These are phyloP conservation scores for Trichocladium antarcticum DNA, from an alignment of 495 filamentous ascomycete genomes.

Conservation along the genomic window DNA sequence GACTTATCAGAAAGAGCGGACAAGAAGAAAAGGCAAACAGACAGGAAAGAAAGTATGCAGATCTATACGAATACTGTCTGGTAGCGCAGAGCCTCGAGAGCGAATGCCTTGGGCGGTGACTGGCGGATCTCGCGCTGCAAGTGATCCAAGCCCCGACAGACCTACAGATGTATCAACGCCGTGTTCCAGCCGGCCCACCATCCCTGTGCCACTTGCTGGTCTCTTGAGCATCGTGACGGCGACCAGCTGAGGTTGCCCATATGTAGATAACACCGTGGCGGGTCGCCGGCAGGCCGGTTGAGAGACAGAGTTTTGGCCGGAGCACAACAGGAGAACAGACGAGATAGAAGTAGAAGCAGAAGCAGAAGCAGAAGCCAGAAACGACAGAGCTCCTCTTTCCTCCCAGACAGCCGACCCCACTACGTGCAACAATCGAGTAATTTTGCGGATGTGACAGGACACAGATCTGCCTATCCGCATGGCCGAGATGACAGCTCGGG, in stretches of 20 bases:
- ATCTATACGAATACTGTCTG: background rate
- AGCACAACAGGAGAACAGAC: background rate
- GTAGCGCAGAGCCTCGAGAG: background rate
- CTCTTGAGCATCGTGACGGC: too few species aligned
- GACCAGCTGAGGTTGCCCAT: too few species aligned
- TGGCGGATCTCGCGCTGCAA: constrained; percentile 2
- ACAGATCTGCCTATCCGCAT: too few species aligned
- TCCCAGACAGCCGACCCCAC: too few species aligned
- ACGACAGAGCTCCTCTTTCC: too few species aligned
- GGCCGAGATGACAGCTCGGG: background rate
- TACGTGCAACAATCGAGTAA: too few species aligned
- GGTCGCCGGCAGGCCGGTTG: too few species aligned
- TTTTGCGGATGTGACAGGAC: too few species aligned
- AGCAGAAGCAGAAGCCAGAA: too few species aligned
- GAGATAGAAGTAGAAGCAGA: too few species aligned
- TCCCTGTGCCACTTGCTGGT: background rate
- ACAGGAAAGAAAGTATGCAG: background rate
- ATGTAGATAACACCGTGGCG: too few species aligned
- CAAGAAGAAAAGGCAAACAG: background rate
- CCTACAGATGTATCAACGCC: background rate
- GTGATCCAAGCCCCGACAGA: background rate
- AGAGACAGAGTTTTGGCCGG: background rate
- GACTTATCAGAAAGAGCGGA: background rate
- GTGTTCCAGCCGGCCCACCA: background rate
- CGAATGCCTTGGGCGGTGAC: background rate